phyloP scores from a whole-genome alignment of 2,329 filamentous ascomycete species.

The Neofusicoccum ribis region DNA sequence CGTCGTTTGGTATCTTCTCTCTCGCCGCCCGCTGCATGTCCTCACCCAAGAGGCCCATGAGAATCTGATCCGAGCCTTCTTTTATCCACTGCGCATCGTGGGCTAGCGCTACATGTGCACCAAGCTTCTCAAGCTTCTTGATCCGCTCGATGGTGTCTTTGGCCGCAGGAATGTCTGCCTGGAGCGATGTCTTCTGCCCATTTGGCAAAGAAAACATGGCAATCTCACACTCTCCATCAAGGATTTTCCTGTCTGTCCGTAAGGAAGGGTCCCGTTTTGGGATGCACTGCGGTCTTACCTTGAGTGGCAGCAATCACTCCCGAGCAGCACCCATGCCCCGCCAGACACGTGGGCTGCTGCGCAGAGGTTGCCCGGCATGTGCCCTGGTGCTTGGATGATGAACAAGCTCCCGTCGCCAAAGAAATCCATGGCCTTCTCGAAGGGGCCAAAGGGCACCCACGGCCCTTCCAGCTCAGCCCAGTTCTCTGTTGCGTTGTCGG shows the following conservation, averaged over 20 bases:
- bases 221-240: slow-evolving; percentile 32
- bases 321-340: slow-evolving; percentile 35
- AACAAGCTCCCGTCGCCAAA: slow-evolving; percentile 43
- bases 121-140: slow-evolving; percentile 27
- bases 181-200: slow-evolving; percentile 28
- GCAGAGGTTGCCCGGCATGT: slow-evolving; percentile 42
- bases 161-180: slow-evolving; percentile 30
- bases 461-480: slow-evolving; percentile 31
- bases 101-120: slow-evolving; percentile 32
- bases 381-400: slow-evolving; percentile 40
- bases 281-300: slow-evolving; percentile 22
- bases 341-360: slow-evolving; percentile 29
- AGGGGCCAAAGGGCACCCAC: slow-evolving; percentile 37
- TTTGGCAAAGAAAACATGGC: slow-evolving; percentile 30
- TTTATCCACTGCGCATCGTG: slow-evolving; percentile 35
- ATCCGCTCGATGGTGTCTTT: slow-evolving; percentile 31
- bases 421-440: slow-evolving; percentile 37
- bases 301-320: slow-evolving; percentile 37
- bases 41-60: slow-evolving; percentile 32
- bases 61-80: slow-evolving; percentile 27
- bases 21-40: slow-evolving; percentile 28
- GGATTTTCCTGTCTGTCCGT: slow-evolving; percentile 25
- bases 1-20: slow-evolving; percentile 27
- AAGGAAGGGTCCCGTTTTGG: not conserved
- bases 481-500: slow-evolving; percentile 29